These are phyloP conservation scores for Trametes maxima DNA, from an alignment of 768 basidiomycete genomes.

Conservation along the genomic window DNA sequence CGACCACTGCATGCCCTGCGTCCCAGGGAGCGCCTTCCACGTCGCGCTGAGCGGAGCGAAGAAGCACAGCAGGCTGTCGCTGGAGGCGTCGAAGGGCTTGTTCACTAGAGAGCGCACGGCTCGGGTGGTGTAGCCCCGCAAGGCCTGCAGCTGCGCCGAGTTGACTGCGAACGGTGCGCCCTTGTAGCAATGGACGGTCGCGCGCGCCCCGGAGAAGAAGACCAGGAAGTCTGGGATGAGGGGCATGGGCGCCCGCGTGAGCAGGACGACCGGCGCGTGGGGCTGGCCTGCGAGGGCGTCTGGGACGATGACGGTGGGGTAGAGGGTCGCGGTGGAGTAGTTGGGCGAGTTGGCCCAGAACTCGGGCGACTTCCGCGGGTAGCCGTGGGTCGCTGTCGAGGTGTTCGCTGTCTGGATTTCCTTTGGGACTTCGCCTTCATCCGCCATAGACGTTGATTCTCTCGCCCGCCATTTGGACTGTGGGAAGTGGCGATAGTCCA, in stretches of 20 bases:
- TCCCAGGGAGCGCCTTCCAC: conserved; percentile 37
- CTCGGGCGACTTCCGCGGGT: conserved; percentile 58
- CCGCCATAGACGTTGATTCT: neutral
- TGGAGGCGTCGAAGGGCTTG: conserved; percentile 61
- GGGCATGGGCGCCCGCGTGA: conserved; percentile 72
- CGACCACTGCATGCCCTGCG: conserved; percentile 8
- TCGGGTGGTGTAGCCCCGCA: conserved; percentile 66
- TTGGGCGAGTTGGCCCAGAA: conserved; percentile 59
- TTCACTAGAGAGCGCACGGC: conserved; percentile 64
- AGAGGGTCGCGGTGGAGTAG: conserved; percentile 42
- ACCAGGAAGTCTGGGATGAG: conserved; percentile 55
- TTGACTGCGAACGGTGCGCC: conserved; percentile 54
- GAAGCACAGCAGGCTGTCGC: conserved; percentile 63
- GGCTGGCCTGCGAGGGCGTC: conserved; percentile 32
- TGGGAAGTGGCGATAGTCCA: conserved; percentile 43
- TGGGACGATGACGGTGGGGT: conserved; percentile 56
- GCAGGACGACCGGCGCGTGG: conserved; percentile 63
- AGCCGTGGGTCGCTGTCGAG: conserved; percentile 49
- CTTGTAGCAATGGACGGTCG: conserved; percentile 46
- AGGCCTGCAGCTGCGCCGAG: conserved; percentile 44
- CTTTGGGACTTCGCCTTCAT: neutral
- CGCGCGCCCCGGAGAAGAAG: conserved; percentile 54
- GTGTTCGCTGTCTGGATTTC: conserved; percentile 15
- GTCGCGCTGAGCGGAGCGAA: conserved; percentile 57
- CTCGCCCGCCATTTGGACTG: conserved; percentile 13